A percentile compares a stretch with the other conserved stretches of the same genome.
These are phyloP conservation scores for Arctostaphylos glauca DNA, from an alignment of 148 eudicot species.

Conservation along the genomic window DNA sequence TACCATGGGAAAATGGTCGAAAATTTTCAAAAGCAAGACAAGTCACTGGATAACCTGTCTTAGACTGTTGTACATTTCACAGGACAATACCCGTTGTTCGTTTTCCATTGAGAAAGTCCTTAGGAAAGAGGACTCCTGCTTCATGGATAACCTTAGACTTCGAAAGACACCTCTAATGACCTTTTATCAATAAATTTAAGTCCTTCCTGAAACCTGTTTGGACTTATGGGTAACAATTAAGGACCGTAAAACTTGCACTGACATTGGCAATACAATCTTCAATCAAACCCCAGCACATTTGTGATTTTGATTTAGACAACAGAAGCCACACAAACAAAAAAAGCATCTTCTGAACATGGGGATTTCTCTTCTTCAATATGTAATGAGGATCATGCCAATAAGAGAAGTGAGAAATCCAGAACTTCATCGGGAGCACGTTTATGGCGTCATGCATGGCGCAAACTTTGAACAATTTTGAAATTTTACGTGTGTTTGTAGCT, in stretches of 20 bases:
- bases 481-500: background rate
- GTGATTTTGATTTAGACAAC: background rate
- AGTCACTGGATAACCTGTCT: too few relatives aligned
- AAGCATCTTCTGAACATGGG: background rate
- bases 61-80: too few relatives aligned
- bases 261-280: background rate
- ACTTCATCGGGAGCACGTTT: background rate
- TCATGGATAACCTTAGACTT: background rate
- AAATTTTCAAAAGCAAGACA: too few relatives aligned
- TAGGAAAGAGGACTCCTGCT: background rate
- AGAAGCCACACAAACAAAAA: background rate
- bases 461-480: background rate
- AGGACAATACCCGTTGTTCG: background rate
- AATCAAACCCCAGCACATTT: background rate
- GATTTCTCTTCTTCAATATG: background rate
- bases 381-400: background rate
- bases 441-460: background rate
- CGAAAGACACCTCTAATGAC: background rate
- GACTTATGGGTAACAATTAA: background rate
- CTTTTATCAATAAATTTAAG: background rate
- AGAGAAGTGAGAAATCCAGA: background rate
- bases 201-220: background rate
- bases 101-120: background rate
- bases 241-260: background rate
- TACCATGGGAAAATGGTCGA: too few relatives aligned